phyloP scores from a whole-genome alignment of 1,284 basidiomycete genomes.

The Uromyces viciae-fabae region DNA sequence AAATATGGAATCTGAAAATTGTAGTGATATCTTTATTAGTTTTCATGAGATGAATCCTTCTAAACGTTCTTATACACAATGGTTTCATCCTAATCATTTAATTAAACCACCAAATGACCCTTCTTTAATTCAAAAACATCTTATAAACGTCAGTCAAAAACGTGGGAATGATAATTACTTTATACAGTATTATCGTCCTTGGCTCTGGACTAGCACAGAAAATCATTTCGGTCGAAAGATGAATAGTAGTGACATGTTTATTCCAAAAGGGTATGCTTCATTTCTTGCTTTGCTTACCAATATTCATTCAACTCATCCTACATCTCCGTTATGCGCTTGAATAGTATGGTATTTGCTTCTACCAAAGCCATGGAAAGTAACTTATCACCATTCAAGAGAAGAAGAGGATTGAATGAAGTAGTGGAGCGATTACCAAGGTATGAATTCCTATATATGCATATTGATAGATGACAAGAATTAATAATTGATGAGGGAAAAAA shows the following conservation, averaged over 20 bases:
- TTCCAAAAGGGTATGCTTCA: constrained; percentile 65
- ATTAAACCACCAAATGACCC: constrained; percentile 64
- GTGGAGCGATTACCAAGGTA: constrained; percentile 37
- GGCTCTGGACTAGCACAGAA: constrained; percentile 72
- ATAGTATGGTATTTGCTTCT: constrained; percentile 22
- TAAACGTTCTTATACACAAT: constrained; percentile 68
- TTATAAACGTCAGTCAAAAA: constrained; percentile 59
- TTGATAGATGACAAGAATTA: no score
- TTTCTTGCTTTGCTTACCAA: not conserved
- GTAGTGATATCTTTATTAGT: constrained; percentile 14
- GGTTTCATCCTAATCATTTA: constrained; percentile 73
- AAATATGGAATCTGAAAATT: not conserved
- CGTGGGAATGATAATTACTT: constrained; percentile 65
- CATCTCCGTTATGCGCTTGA: not conserved
- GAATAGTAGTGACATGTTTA: constrained; percentile 68
- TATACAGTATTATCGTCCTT: constrained; percentile 84
- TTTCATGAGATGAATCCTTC: constrained; percentile 51
- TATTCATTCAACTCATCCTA: no score
- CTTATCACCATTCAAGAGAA: constrained; percentile 40
- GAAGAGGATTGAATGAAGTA: constrained; percentile 36
- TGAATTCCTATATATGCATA: not conserved
- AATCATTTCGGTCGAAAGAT: constrained; percentile 82
- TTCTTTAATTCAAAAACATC: constrained; percentile 62
- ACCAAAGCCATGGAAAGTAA: constrained; percentile 30
- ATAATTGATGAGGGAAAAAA: no score